phyloP scores from a whole-genome alignment of 2,329 filamentous ascomycete genomes.

The Acrodontium crateriforme region DNA sequence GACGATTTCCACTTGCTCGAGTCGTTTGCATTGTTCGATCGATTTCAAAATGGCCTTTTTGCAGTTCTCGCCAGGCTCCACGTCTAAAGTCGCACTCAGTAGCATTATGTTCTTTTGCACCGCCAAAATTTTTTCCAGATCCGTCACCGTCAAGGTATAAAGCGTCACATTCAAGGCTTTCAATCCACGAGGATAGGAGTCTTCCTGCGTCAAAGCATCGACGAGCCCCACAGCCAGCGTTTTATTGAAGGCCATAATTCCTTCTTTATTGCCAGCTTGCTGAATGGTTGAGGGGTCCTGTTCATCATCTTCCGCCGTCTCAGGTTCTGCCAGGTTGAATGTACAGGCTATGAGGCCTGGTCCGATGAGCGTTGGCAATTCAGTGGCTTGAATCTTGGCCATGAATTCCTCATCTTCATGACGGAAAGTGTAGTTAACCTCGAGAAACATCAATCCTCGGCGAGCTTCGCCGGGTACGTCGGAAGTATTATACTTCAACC shows the following conservation, averaged over 20 bases:
- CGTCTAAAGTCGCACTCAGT: slow-evolving; percentile 24
- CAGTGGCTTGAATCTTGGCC: slow-evolving; percentile 24
- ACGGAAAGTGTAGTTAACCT: slow-evolving; percentile 34
- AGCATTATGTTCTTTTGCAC: slow-evolving; percentile 26
- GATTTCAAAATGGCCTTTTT: slow-evolving; percentile 23
- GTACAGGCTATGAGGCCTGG: slow-evolving; percentile 25
- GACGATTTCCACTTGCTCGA: slow-evolving; percentile 29
- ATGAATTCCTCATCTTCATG: slow-evolving; percentile 31
- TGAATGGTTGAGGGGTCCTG: slow-evolving; percentile 17
- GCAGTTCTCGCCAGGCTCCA: slow-evolving; percentile 22
- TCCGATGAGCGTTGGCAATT: slow-evolving; percentile 23
- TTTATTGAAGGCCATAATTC: slow-evolving; percentile 25
- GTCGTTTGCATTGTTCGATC: slow-evolving; percentile 16
- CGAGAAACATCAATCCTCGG: slow-evolving; percentile 28
- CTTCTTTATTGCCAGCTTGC: slow-evolving; percentile 19
- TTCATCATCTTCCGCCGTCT: slow-evolving; percentile 20
- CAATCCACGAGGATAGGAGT: slow-evolving; percentile 20
- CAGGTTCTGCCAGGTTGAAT: slow-evolving; percentile 25
- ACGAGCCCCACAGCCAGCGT: slow-evolving; percentile 16
- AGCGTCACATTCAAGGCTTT: slow-evolving; percentile 28
- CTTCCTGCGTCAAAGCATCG: slow-evolving; percentile 21
- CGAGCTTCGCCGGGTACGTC: slow-evolving; percentile 16
- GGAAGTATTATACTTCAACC: slow-evolving; percentile 19
- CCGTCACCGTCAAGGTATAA: slow-evolving; percentile 25
- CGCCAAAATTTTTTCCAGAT: slow-evolving; percentile 23